Conservation (phyloP, 768 basidiomycete genomes). For the Pulveroboletus ravenelii region DNA sequence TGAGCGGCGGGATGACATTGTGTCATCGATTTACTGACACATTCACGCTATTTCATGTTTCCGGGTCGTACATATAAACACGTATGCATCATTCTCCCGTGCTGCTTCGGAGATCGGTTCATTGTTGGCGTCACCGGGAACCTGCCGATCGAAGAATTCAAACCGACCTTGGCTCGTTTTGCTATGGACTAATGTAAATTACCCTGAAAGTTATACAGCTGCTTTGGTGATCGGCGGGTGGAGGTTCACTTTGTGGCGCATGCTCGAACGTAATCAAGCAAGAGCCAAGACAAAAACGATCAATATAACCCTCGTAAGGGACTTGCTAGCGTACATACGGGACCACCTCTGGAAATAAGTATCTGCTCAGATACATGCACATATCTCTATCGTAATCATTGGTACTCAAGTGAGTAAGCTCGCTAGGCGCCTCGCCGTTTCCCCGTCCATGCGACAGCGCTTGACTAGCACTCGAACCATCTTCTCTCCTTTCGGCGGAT, state of each 20-base stretch:
- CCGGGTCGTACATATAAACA: conserved; percentile 3
- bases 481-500: conserved; percentile 24
- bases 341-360: too few species aligned
- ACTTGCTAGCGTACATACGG: too few species aligned
- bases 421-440: conserved; percentile 22
- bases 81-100: conserved; percentile 1
- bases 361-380: not conserved
- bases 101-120: not conserved
- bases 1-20: not conserved
- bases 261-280: too few species aligned
- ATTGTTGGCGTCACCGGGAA: too few species aligned
- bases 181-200: too few species aligned
- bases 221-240: too few species aligned
- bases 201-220: too few species aligned
- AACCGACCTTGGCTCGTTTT: too few species aligned
- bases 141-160: too few species aligned
- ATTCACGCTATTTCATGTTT: not conserved
- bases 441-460: conserved; percentile 28
- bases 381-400: not conserved
- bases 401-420: conserved; percentile 1
- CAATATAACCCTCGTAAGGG: too few species aligned
- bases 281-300: too few species aligned
- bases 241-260: too few species aligned
- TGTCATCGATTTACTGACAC: not conserved
- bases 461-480: conserved; percentile 21